Evolutionary conservation across 768 basidiomycete genomes (phyloP), one percentile per base, ranked within the genome.

Genomic region (Naematelia encephala): DNA sequence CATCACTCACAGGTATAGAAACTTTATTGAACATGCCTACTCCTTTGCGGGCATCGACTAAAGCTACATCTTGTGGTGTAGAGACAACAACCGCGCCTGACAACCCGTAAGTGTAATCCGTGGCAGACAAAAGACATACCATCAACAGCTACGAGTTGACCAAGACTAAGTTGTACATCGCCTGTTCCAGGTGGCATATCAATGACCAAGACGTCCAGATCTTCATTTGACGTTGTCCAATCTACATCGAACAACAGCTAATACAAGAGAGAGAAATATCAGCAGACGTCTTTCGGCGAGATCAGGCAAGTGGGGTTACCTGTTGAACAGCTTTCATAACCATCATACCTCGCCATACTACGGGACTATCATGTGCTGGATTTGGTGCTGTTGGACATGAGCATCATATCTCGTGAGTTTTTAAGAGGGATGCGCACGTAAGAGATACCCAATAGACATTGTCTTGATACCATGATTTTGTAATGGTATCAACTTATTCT

Each of bases 121-220:
- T 30, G 39, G 22, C 2, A 27, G 26, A 34, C 23, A 14, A 21
- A 4, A 14, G 11, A 64, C 85, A 44, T 50, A 90, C 91, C 91
- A 63, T 94, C 85, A 1, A 92, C 87, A 13, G 81, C 75, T 0
- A 92, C 89, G 21, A 93, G 82, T 70, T 96, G 92, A 0, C 89
- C 91, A 0, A 99, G 80, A 5, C 90, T 92, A 48, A 99, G 82
- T 5, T 90, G 90, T 0, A 99, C 91, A 73, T 99, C 94, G 0
- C 94, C 94, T 0, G 94, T 99, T 0, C 94, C 94, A 0, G 94
- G 94, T 1, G 94, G 94, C 87, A 96, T 91, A 74, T 99, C 94
- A 23, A 97, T 80, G 5, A 97, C 88, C 14, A 99, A 81, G 0
- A 91, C 81, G 68, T 99, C 94, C 27, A 97, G 78, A 2, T 84